phyloP scores from a whole-genome alignment of 202 grass and related monocot genomes.

The Schoenoplectus triqueter region DNA sequence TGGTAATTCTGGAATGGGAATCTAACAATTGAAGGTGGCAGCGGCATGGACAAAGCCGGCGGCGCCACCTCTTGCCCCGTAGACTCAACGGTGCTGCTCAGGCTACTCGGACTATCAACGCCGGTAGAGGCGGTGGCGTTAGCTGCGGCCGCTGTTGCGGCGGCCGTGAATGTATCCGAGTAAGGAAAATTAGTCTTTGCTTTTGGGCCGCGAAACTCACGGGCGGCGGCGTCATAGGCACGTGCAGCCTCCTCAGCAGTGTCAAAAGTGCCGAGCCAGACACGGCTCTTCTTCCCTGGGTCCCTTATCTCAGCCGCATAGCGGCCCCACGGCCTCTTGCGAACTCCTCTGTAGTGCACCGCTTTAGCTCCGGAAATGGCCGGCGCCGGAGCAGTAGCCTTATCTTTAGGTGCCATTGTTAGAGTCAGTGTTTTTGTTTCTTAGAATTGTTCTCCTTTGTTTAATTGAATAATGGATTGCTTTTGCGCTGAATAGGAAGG shows the following conservation, averaged over 20 bases:
- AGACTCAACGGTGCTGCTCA: slow-evolving; percentile 67
- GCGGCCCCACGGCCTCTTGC: slow-evolving; percentile 76
- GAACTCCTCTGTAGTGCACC: slow-evolving; percentile 60
- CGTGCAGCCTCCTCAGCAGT: slow-evolving; percentile 80
- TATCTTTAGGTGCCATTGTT: slow-evolving; percentile 46
- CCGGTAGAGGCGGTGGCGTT: not conserved
- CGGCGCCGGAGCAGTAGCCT: not conserved
- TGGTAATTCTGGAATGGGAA: slow-evolving; percentile 56
- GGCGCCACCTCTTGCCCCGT: slow-evolving; percentile 44
- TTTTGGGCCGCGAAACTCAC: slow-evolving; percentile 69
- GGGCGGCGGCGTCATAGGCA: slow-evolving; percentile 68
- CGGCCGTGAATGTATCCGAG: slow-evolving; percentile 10
- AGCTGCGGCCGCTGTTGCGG: not conserved
- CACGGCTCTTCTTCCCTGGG: slow-evolving; percentile 78
- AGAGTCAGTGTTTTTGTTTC: not conserved
- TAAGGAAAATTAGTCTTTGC: slow-evolving; percentile 81
- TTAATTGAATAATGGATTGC: slow-evolving; percentile 23
- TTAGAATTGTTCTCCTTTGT: not conserved
- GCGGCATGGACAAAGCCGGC: slow-evolving; percentile 52
- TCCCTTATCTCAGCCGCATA: slow-evolving; percentile 85
- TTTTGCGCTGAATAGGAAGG: slow-evolving; percentile 33
- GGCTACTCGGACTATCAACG: slow-evolving; percentile 55
- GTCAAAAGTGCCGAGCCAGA: slow-evolving; percentile 86
- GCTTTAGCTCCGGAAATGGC: slow-evolving; percentile 34
- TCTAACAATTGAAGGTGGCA: slow-evolving; percentile 50